Base-by-base conservation (phyloP, 2,329 filamentous ascomycete genomes). In the Phoma sp. region DNA sequence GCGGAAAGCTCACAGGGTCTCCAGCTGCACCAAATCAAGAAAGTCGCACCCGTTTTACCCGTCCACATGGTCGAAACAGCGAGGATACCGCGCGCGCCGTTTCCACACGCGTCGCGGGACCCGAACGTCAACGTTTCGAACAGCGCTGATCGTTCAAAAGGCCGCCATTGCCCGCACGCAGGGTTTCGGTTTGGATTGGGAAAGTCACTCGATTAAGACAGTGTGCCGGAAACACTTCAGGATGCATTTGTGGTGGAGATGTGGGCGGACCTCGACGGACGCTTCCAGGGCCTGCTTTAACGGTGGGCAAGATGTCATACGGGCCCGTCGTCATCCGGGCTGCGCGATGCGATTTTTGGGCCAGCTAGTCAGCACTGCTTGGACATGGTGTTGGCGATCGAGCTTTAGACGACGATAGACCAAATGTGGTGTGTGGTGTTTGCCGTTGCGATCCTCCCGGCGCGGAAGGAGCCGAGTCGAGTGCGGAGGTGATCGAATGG, bases 391-490 rank as follows among this genome's bases (percentile, higher is more conserved):
- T 6, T n/a, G 37, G 24, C 24, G 6, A 22, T 15, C 6, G 6
- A 33, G 38, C 39, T 43, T 22, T 22, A 47, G 31, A 38, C 4
- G 12, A 43, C 17, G 15, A 4, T 22, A 17, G n/a, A 21, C 10
- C 12, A 12, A 2, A n/a, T 12, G 12, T 6, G 2, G 6, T 12
- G 22, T 17, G 24, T 41, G 39, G 19, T 13, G 15, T 24, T 35
- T 49, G 39, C 33, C 49, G 40, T 44, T 44, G 35, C 38, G 31
- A 29, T 38, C 22, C 32, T 32, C 17, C 21, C 44, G 39, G 51
- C 51, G 25, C 51, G 44, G 51, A 54, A 54, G 51, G 37, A 48
- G 33, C 43, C 44, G 51, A 43, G n/a, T 32, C 27, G 44, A 33
- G 39, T 49, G 45, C 52, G 41, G 52, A 50, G 44, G 45, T 22